Conservation (phyloP, 768 basidiomycete genomes). For the Pholiota conissans region DNA sequence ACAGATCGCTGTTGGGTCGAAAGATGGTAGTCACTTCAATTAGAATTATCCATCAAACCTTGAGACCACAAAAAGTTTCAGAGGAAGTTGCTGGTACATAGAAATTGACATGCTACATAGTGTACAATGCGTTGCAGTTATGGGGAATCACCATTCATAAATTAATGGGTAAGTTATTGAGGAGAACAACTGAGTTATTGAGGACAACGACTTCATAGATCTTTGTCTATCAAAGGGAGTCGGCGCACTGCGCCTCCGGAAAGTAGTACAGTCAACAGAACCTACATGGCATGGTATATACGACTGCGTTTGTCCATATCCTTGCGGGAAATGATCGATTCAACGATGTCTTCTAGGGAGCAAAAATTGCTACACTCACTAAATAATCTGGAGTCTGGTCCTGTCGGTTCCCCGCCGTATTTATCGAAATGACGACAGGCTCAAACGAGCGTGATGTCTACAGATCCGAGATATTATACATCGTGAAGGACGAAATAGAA, state of each 20-base stretch:
- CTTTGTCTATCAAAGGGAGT: neutral
- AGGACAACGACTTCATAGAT: neutral
- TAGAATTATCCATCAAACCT: too few species aligned
- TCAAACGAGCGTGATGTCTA: constrained; percentile 1
- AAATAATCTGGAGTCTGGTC: neutral
- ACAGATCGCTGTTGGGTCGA: too few species aligned
- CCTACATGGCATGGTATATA: neutral
- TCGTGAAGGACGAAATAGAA: neutral
- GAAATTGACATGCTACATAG: neutral
- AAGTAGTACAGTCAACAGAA: too few species aligned
- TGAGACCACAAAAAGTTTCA: too few species aligned
- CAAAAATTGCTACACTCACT: neutral
- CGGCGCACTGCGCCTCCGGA: neutral
- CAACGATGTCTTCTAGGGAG: too few species aligned
- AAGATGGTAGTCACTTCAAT: too few species aligned
- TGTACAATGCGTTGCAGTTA: neutral
- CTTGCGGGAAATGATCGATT: neutral
- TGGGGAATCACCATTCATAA: neutral
- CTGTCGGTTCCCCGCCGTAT: neutral
- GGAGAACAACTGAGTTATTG: neutral
- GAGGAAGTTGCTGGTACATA: neutral
- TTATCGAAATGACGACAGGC: constrained; percentile 6
- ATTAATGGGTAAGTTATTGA: neutral
- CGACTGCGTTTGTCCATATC: neutral
- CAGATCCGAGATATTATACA: neutral